A percentile compares a stretch with the other conserved stretches of the same genome.
phyloP scores from a whole-genome alignment of 805 yeast species.

The Kluyveromyces dobzhanskii region DNA sequence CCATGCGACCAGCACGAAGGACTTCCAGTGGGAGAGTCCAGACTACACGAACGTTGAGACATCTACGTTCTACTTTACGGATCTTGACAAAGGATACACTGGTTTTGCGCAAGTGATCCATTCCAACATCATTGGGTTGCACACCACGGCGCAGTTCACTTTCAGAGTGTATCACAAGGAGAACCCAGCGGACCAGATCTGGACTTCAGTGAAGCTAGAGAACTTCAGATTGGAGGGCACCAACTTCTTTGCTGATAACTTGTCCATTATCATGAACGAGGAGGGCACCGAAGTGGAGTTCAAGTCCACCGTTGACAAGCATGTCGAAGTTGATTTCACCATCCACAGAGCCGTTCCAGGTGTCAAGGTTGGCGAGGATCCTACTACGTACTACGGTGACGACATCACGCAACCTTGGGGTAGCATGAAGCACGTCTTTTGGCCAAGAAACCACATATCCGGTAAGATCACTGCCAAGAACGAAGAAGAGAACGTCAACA shows the following conservation, averaged over 20 bases:
- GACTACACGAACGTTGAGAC: slow-evolving; percentile 89
- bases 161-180: slow-evolving; percentile 55
- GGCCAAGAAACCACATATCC: slow-evolving; percentile 77
- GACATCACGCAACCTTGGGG: slow-evolving; percentile 90
- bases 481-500: slow-evolving; percentile 18
- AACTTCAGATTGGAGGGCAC: slow-evolving; percentile 67
- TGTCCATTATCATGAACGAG: slow-evolving; percentile 53
- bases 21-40: slow-evolving; percentile 70
- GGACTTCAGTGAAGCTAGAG: slow-evolving; percentile 90
- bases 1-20: slow-evolving; percentile 51
- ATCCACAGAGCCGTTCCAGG: slow-evolving; percentile 63
- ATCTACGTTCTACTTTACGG: slow-evolving; percentile 79
- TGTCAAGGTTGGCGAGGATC: slow-evolving; percentile 84
- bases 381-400: slow-evolving; percentile 80
- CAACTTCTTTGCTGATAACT: slow-evolving; percentile 69
- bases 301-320: slow-evolving; percentile 57
- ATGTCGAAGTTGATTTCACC: slow-evolving; percentile 61
- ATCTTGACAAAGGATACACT: slow-evolving; percentile 48
- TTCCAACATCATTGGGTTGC: slow-evolving; percentile 82
- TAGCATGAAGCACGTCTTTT: slow-evolving; percentile 87
- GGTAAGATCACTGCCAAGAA: slow-evolving; percentile 53
- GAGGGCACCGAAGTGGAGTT: slow-evolving; percentile 46
- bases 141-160: slow-evolving; percentile 89
- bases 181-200: slow-evolving; percentile 33
- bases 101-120: slow-evolving; percentile 95